Base-by-base conservation (phyloP, 108 stramenopile species). In the Seminavis robusta region DNA sequence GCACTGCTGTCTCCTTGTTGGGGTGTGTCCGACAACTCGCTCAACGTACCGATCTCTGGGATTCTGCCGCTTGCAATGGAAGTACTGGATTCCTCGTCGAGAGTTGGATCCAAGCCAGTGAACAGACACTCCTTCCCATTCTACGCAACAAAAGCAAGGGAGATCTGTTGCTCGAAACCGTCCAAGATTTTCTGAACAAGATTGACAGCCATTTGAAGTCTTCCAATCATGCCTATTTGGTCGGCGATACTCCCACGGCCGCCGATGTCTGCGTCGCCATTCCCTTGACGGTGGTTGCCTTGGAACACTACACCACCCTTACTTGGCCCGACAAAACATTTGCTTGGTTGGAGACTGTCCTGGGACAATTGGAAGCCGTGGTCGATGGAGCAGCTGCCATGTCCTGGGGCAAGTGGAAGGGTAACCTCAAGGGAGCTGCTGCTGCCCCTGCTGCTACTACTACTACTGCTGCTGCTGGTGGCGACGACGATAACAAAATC, bases 401-500 rank as follows among this genome's bases (percentile, higher is more conserved):
- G 17, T 21, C 21, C 21, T 43, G 42, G 42, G 9, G 23, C 5
- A 43, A 6, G 42, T 43, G 42, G 42, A 5, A 6, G 42, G 10
- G 23, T 10, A 6, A 11, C 5, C 21, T 43, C 20, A 15, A 6
- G 10, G 41, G 44, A 11, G 28, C 42, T 26, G 23, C 56, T 26
- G 20, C 46, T 13, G 21, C 56, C 31, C 15, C 47, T 23, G 56
- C 21, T n/a, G 26, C 8, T 13, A 49, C 48, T n/a, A n/a, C 48
- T 28, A 49, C 31, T 31, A 5, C 38, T 39, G 24, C 19, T 24
- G 44, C 17, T 37, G 21, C 25, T 4, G 32, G 17, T 8, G 53
- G 31, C 39, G 85, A 84, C 34, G 57, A 76, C 24, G 38, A 56
- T 15, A 47, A 69, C 46, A 93, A 93, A 77, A 59, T 87, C 26